Evolutionary conservation across 371 early-diverging fungal species (phyloP), one percentile per base, ranked within the genome.

Genomic region (Dinochytrium kinnereticum): DNA sequence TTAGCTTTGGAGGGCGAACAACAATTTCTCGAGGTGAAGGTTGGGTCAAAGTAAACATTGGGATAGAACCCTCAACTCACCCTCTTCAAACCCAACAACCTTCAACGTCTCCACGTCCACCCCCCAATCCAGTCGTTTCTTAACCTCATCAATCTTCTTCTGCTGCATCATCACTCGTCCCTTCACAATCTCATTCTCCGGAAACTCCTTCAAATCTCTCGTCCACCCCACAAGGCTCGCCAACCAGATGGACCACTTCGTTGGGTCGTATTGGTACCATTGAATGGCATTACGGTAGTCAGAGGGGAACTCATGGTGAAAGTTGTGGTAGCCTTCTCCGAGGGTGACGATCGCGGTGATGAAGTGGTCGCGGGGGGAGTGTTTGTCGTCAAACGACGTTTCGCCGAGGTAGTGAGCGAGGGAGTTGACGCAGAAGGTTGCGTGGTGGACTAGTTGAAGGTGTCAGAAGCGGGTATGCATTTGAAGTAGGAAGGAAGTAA

Each of bases 261-360:
- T 96, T 30, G 98, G 98, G 76, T 97, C 96, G 79, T 95, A 97
- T 85, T 97, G 96, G 72, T 90, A 90, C 75, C 87, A 92, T 71
- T 84, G 78, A 82, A 97, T 92, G 55, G 95, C 97, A 77, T 97
- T 97, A 72, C 98, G 92, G 85, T 95, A 97, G 85, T 97, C 98
- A 72, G 91, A 88, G 69, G 98, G 98, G 88, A 96, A 97, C 82
- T 96, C 93, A 85, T 96, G 96, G 74, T 95, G 95, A 87, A 89
- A 95, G 77, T 85, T 83, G 83, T 84, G 85, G 80, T 82, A 82
- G 15, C 84, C 86, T 64, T 85, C 87, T 28, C 87, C 87, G 57
- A 78, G 50, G 69, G 87, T 87, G 53, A 84, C 33, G 40, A 87
- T 68, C 24, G 87, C 87, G 31, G 82, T 78, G 70, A 87, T 34